These are phyloP conservation scores for Lecanicillium sp. DNA, from an alignment of 2,329 filamentous ascomycete species.

Conservation along the genomic window DNA sequence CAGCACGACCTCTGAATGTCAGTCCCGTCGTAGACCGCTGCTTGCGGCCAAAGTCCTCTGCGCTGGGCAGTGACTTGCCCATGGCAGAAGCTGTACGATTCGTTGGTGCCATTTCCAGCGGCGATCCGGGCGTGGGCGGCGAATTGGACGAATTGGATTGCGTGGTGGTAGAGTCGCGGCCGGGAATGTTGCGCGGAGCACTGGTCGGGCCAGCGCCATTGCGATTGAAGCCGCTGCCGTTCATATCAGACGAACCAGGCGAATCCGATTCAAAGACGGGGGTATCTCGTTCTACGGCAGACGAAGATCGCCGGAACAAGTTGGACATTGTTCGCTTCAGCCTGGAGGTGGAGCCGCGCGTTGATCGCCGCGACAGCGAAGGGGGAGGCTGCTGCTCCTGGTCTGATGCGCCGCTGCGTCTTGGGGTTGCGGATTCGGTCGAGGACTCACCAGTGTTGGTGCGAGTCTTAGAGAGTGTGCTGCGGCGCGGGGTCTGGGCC, in stretches of 20 bases:
- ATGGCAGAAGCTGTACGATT: slow-evolving; percentile 14
- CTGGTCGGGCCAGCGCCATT: slow-evolving; percentile 24
- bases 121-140: slow-evolving; percentile 41
- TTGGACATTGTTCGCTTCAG: slow-evolving; percentile 42
- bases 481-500: slow-evolving; percentile 7
- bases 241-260: slow-evolving; percentile 1
- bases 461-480: slow-evolving; percentile 3
- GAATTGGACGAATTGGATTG: slow-evolving; percentile 42
- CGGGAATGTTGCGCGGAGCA: slow-evolving; percentile 17
- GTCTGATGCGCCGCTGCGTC: background rate
- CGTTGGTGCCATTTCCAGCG: slow-evolving; percentile 31
- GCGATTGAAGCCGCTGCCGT: slow-evolving; percentile 17
- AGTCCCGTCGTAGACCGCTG: slow-evolving; percentile 43
- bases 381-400: slow-evolving; percentile 11
- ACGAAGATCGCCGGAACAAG: slow-evolving; percentile 37
- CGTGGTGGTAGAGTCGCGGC: slow-evolving; percentile 27
- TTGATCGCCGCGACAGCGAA: slow-evolving; percentile 30
- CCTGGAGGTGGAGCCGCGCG: slow-evolving; percentile 33
- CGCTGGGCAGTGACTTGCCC: slow-evolving; percentile 27
- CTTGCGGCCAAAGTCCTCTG: slow-evolving; percentile 42
- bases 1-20: slow-evolving; percentile 35
- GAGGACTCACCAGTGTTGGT: slow-evolving; percentile 6
- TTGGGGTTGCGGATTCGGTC: slow-evolving; percentile 1
- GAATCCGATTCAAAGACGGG: slow-evolving; percentile 13
- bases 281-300: slow-evolving; percentile 18